Evolutionary conservation across 2,329 filamentous ascomycete genomes (phyloP), one percentile per base, ranked within the genome.

Genomic region (Sporothrix schenckii): DNA sequence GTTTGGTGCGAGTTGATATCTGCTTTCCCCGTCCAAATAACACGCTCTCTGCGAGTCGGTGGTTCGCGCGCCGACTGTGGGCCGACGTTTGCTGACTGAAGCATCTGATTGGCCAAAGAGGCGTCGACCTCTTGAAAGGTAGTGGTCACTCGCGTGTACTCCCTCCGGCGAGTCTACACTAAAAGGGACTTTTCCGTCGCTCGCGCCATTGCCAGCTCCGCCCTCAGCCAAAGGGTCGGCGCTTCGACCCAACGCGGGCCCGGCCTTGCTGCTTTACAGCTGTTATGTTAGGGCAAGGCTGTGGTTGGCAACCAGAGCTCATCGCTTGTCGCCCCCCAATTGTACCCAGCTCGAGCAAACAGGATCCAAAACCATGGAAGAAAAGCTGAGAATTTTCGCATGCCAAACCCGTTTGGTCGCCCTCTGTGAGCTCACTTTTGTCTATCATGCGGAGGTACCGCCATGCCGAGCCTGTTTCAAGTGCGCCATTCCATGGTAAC

Each of bases 41-140:
- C 21, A 41, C 5, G 21, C 7, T 21, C 13, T 9, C n/a, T 24
- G 16, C 24, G 16, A 2, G 54, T 68, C 66, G 66, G 66, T 9
- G 53, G 41, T 60, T 68, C 66, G 66, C 66, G 53, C 39, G 52
- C 66, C 66, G 66, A 68, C 53, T 27, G 53, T 53, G 53, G 1
- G 66, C 24, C 66, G 66, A 68, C 34, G 4, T 9, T 16, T 52
- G 41, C 11, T 14, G 6, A 41, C 34, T n/a, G 10, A 19, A 19
- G 65, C 65, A 1, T 34, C 30, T 68, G 66, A 68, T 68, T 68
- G 50, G 66, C 49, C 19, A 16, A 44, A 65, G 50, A 24, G 24
- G 49, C 10, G 21, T n/a, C 47, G 58, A 5, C 58, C n/a, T 27
- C 58, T 11, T 44, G 34, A 34, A 13, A 60, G 39, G 39, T 39